phyloP scores from a whole-genome alignment of 73 alveolate genomes.

The Uronychia setigera region DNA sequence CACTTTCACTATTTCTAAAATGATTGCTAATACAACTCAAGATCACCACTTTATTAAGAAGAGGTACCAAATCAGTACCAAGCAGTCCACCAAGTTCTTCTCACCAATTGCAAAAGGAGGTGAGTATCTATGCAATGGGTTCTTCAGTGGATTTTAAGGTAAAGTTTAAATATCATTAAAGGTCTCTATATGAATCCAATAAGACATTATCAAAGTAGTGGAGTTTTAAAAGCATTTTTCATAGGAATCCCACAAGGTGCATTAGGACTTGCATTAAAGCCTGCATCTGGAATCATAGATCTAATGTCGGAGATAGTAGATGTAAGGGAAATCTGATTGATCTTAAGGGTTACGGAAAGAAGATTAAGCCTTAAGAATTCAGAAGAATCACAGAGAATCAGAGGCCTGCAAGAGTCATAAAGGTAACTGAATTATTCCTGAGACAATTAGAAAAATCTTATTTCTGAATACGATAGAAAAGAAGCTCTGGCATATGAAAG shows the following conservation, averaged over 20 bases:
- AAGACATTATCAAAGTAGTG: not conserved
- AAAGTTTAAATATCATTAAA: not conserved
- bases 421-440: not conserved
- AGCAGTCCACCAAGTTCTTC: not conserved
- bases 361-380: conserved; percentile 8
- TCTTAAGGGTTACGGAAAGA: conserved; percentile 6
- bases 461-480: not conserved
- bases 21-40: not conserved
- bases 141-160: not conserved
- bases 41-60: not conserved
- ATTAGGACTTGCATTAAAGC: not conserved
- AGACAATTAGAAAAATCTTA: not conserved
- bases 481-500: conserved; percentile 8
- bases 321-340: not conserved
- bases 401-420: not conserved
- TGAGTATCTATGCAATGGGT: not conserved
- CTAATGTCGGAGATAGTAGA: not conserved
- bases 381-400: not conserved
- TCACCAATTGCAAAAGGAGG: conserved; percentile 2
- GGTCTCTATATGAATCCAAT: not conserved
- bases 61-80: not conserved
- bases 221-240: not conserved
- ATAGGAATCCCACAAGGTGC: conserved; percentile 1
- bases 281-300: not conserved
- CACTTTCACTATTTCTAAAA: not conserved